Base-by-base conservation (phyloP, 2,329 filamentous ascomycete genomes). In the Phyllachora maydis region DNA sequence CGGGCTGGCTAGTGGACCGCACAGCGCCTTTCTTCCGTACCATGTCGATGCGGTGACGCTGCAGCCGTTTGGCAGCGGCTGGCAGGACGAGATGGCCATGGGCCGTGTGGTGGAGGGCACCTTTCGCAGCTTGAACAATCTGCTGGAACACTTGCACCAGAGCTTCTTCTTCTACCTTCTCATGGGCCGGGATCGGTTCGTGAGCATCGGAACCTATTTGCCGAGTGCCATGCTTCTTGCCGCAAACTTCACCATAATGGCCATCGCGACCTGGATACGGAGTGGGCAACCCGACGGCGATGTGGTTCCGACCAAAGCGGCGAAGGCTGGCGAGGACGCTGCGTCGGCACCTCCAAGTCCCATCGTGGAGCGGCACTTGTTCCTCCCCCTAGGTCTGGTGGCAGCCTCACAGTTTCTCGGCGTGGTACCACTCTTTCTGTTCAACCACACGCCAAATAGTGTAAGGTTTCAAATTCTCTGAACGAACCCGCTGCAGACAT, bases 81-180 rank as follows among this genome's bases (percentile, higher is more conserved):
- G 82, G 81, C 81, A 95, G 40, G 88, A 98, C 43, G 88, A 95
- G 49, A 95, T 95, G 79, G 77, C 76, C 7, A 68, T 98, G 42
- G 88, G 88, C 5, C 64, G 83, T 26, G 72, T 83, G 0, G 61
- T 95, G 4, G 88, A 98, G 50, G 82, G 82, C 37, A 65, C 88
- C 3, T 91, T 91, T 45, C 65, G 88, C 37, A 92, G 81, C 44
- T 54, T 98, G 47, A 98, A 98, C 52, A 98, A 98, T 41, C 53
- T 98, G 28, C 63, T 98, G 16, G 88, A 98, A 50, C 83, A 98
- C 43, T 59, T 98, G 30, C 88, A 98, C 44, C 88, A 98, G 51
- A 93, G 83, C 45, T 98, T 98, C 57, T 98, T 98, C 63, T 95
- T 98, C 52, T 98, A 98, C 45, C 57, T 98, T 24, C 60, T 98